phyloP scores from a whole-genome alignment of 2,329 filamentous ascomycete species.

The Pestalotiopsis sp. region DNA sequence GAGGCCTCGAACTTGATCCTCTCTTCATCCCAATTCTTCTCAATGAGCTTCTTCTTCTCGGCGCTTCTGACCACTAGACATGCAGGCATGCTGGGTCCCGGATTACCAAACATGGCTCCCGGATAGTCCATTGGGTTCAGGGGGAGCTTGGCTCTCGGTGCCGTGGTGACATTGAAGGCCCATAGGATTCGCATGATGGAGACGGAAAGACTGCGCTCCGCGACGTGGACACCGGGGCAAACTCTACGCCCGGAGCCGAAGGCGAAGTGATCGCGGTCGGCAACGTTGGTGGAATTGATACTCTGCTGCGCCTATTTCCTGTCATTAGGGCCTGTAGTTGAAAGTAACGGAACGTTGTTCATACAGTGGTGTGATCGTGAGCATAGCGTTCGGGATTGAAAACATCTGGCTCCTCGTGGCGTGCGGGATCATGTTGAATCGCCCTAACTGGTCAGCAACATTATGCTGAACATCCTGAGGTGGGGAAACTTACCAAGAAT shows the following conservation, averaged over 20 bases:
- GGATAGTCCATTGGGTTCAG: neutral
- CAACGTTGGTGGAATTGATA: neutral
- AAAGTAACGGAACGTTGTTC: neutral
- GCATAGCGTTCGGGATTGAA: neutral
- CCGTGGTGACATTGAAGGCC: slow-evolving; percentile 28
- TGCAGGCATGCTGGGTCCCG: neutral
- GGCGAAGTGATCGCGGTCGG: slow-evolving; percentile 31
- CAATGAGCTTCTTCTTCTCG: neutral
- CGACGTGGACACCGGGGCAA: slow-evolving; percentile 39
- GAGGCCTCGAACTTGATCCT: neutral
- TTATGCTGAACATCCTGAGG: neutral
- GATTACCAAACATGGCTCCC: neutral
- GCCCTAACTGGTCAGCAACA: neutral
- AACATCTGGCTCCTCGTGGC: neutral
- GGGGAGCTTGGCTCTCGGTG: neutral
- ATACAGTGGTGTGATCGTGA: neutral
- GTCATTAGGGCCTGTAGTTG: neutral
- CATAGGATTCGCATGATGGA: slow-evolving; percentile 34
- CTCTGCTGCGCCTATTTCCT: neutral
- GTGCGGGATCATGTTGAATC: neutral
- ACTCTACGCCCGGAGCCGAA: slow-evolving; percentile 38
- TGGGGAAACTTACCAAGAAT: neutral
- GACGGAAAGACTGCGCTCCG: slow-evolving; percentile 30
- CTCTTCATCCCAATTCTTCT: neutral
- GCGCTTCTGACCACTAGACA: neutral